Percentiles rank a stretch among this genome's conserved stretches.
Evolutionary conservation across 768 basidiomycete genomes (phyloP).

Genomic region (Trametes gibbosa): DNA sequence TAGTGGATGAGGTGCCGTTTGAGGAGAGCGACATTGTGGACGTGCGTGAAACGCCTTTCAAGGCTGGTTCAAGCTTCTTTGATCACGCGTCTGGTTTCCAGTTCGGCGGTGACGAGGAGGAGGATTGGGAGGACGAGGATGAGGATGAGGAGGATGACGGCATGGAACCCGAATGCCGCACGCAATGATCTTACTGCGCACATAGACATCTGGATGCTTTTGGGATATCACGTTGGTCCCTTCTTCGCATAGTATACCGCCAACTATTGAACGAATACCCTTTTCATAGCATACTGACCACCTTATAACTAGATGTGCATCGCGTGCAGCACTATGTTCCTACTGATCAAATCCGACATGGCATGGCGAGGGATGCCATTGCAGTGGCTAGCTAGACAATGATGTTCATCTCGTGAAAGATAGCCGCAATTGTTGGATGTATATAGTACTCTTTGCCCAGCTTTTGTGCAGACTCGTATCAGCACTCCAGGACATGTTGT

Average conservation of each 20-base stretch:
- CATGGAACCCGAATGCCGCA: constrained; percentile 24
- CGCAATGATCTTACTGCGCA: constrained; percentile 1
- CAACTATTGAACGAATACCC: constrained; percentile 13
- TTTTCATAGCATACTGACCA: background rate
- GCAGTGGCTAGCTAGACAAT: too few relatives aligned
- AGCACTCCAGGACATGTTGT: too few relatives aligned
- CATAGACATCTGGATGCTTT: background rate
- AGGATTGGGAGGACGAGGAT: constrained; percentile 63
- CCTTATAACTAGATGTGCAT: too few relatives aligned
- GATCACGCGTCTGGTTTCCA: constrained; percentile 61
- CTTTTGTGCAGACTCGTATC: background rate
- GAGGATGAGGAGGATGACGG: constrained; percentile 62
- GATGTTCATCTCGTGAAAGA: too few relatives aligned
- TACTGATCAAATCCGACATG: too few relatives aligned
- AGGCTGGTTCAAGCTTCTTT: constrained; percentile 74
- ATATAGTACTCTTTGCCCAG: too few relatives aligned
- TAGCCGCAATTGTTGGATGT: too few relatives aligned
- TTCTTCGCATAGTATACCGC: constrained; percentile 1
- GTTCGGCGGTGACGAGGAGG: constrained; percentile 66
- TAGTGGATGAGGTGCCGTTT: constrained; percentile 68
- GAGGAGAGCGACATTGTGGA: constrained; percentile 79
- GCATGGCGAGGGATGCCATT: too few relatives aligned
- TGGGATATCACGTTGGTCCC: constrained; percentile 1
- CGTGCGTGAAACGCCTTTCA: constrained; percentile 79
- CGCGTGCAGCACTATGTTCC: too few relatives aligned